A percentile compares a stretch with the other conserved stretches of the same genome.
Conservation (phyloP, 805 yeast genomes). For the Metschnikowia cerradonensis region DNA sequence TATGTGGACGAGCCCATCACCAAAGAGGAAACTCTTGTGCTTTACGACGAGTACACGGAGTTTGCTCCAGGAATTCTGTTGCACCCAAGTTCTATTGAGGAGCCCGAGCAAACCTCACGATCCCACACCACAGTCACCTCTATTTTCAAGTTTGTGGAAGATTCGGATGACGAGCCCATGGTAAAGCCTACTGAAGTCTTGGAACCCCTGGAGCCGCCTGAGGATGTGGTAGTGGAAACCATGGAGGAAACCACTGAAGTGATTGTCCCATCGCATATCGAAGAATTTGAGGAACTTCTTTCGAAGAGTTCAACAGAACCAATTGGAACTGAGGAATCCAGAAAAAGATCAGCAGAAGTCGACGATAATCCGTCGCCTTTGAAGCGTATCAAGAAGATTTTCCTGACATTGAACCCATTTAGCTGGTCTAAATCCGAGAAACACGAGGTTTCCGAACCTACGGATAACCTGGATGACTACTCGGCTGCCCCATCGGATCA, state of each 20-base stretch:
- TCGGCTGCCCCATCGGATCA: not conserved
- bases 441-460: not conserved
- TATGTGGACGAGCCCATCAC: constrained; percentile 10
- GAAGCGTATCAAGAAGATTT: constrained; percentile 8
- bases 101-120: constrained; percentile 4
- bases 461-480: not conserved
- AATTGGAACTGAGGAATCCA: not conserved
- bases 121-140: not conserved
- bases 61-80: constrained; percentile 6
- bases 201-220: constrained; percentile 11
- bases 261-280: constrained; percentile 10
- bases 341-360: constrained; percentile 3
- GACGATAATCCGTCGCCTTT: constrained; percentile 9
- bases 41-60: constrained; percentile 13
- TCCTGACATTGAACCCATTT: constrained; percentile 11
- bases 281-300: constrained; percentile 10
- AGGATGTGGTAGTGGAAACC: constrained; percentile 6
- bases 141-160: constrained; percentile 3
- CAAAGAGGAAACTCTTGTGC: constrained; percentile 7
- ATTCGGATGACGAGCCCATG: not conserved
- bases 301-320: not conserved
- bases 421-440: constrained; percentile 5
- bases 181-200: constrained; percentile 8
- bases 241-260: constrained; percentile 8
- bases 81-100: constrained; percentile 14